Conservation (phyloP, 2,329 filamentous ascomycete species). For the Ophiostoma tasmaniense region DNA sequence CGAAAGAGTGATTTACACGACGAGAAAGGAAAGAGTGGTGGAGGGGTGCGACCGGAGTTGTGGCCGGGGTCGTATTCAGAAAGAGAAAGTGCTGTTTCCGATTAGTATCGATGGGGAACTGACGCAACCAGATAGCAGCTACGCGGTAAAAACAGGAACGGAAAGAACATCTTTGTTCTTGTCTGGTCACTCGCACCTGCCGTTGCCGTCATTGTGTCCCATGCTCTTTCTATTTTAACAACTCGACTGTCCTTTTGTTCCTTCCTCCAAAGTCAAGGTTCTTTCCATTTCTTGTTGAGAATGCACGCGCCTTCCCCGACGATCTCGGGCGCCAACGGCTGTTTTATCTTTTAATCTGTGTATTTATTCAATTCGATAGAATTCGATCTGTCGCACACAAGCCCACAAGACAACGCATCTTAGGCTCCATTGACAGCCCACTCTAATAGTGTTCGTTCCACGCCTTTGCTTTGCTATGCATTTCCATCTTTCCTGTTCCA, state of each 20-base stretch:
- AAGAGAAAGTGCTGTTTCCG: background rate
- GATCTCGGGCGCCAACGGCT: background rate
- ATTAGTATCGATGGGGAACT: background rate
- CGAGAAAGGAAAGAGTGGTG: conserved; percentile 13
- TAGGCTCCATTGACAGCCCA: conserved; percentile 11
- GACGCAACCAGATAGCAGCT: background rate
- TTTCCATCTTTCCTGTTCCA: background rate
- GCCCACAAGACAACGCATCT: background rate
- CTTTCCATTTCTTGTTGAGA: background rate
- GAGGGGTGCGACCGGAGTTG: background rate
- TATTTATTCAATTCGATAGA: background rate
- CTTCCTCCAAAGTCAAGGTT: background rate
- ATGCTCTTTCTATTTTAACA: background rate
- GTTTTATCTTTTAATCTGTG: background rate
- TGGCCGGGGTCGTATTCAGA: background rate
- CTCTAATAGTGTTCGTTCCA: conserved; percentile 8
- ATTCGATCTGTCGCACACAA: background rate
- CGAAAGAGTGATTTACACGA: conserved; percentile 12
- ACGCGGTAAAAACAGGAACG: background rate
- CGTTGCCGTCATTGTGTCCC: background rate
- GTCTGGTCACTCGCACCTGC: background rate
- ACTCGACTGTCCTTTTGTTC: background rate
- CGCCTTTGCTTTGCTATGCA: background rate
- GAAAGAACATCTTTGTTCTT: background rate
- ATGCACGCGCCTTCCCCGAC: background rate